These are phyloP conservation scores for Talaromyces verruculosus DNA, from an alignment of 2,329 filamentous ascomycete species.

Conservation along the genomic window DNA sequence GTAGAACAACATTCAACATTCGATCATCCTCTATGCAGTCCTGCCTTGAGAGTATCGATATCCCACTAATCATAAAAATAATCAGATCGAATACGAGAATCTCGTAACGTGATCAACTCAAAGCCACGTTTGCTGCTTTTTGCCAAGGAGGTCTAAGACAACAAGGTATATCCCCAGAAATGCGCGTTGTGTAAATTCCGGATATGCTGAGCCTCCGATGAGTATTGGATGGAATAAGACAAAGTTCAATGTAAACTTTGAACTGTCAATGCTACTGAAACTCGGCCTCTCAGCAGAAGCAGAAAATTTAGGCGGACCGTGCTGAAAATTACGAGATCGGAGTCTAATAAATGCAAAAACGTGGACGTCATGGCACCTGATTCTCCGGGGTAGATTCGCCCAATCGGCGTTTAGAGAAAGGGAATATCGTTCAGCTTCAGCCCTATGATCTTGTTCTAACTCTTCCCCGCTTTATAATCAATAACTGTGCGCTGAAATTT, in stretches of 20 bases:
- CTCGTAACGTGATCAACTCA: neutral
- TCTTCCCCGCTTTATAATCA: neutral
- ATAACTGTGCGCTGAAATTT: neutral
- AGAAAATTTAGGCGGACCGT: neutral
- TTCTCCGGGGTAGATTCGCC: neutral
- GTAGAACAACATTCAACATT: neutral
- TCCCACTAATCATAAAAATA: neutral
- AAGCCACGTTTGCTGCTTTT: neutral
- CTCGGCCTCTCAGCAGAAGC: neutral
- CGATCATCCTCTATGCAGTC: neutral
- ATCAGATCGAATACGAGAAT: neutral
- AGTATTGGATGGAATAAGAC: neutral
- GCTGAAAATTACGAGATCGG: neutral
- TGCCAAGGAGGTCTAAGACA: neutral
- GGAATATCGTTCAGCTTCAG: neutral
- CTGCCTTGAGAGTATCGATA: neutral
- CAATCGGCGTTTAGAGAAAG: constrained; percentile 3
- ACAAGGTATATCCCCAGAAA: neutral
- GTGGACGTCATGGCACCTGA: neutral
- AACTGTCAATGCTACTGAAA: neutral
- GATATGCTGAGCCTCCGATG: neutral
- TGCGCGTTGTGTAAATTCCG: neutral
- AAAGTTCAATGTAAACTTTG: neutral
- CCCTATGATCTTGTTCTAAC: neutral
- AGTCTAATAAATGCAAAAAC: neutral